These are phyloP conservation scores for Trametes maxima DNA, from an alignment of 768 basidiomycete genomes.

Conservation along the genomic window DNA sequence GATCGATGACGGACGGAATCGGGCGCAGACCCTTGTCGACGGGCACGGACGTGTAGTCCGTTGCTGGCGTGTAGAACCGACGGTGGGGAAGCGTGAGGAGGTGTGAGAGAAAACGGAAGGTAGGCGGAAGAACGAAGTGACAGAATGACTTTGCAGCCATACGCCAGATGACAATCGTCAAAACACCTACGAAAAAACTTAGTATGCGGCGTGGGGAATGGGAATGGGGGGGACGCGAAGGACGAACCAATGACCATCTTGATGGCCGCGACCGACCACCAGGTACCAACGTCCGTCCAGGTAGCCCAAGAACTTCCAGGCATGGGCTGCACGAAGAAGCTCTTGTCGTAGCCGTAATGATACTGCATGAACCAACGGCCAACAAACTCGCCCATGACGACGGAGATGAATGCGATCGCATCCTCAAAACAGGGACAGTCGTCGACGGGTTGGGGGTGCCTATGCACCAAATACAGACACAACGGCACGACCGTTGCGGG, in stretches of 20 bases:
- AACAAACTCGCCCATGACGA: constrained; percentile 72
- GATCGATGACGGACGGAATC: constrained; percentile 85
- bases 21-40: constrained; percentile 63
- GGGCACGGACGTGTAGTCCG: constrained; percentile 78
- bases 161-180: constrained; percentile 86
- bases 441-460: constrained; percentile 93
- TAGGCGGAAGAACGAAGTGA: constrained; percentile 77
- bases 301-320: constrained; percentile 56
- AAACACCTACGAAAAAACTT: constrained; percentile 53
- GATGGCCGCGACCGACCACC: constrained; percentile 40
- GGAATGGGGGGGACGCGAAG: neutral
- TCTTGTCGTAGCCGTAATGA: constrained; percentile 41
- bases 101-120: constrained; percentile 74
- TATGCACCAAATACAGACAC: constrained; percentile 77
- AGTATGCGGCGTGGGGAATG: neutral
- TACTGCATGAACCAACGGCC: constrained; percentile 61
- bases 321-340: constrained; percentile 44
- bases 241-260: constrained; percentile 47
- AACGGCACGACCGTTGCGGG: constrained; percentile 61
- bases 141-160: constrained; percentile 78
- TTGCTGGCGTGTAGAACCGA: constrained; percentile 88
- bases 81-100: constrained; percentile 77
- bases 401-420: constrained; percentile 90
- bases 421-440: constrained; percentile 99
- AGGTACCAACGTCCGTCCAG: constrained; percentile 37